phyloP scores from a whole-genome alignment of 768 basidiomycete species.

The Candolleomyces eurysporus region DNA sequence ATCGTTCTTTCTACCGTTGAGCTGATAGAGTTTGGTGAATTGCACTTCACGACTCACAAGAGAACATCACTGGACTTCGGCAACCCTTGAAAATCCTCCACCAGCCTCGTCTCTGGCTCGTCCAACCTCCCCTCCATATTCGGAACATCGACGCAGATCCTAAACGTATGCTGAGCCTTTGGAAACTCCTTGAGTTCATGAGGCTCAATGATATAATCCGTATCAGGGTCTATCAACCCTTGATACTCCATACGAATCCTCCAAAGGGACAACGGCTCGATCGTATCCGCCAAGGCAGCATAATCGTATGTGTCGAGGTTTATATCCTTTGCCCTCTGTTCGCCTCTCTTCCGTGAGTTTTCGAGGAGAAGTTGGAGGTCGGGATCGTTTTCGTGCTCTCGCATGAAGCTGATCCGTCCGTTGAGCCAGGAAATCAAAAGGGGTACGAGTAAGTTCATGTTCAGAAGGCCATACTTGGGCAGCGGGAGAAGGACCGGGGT shows the following conservation, averaged over 20 bases:
- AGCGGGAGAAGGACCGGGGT: background rate
- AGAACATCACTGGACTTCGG: conserved; percentile 10
- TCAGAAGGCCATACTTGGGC: background rate
- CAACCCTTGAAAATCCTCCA: conserved; percentile 7
- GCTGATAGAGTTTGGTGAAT: no score
- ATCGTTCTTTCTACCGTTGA: no score
- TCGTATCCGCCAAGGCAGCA: background rate
- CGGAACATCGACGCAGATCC: background rate
- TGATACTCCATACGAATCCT: background rate
- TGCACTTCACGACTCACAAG: background rate
- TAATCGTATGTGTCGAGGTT: conserved; percentile 2
- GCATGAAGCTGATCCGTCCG: conserved; percentile 3
- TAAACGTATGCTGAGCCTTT: background rate
- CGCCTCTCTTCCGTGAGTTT: background rate
- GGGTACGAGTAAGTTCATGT: background rate
- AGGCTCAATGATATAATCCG: conserved; percentile 1
- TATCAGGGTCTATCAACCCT: conserved; percentile 2
- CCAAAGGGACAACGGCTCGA: background rate
- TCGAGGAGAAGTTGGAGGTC: conserved; percentile 6
- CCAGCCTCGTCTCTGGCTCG: conserved; percentile 5
- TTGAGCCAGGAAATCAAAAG: background rate
- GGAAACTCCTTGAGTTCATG: conserved; percentile 2
- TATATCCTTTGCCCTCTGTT: background rate
- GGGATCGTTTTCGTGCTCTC: conserved; percentile 12
- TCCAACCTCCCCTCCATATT: background rate